Base-by-base conservation (phyloP, 805 yeast genomes). In the Cyberlindnera euphorbiiphila region DNA sequence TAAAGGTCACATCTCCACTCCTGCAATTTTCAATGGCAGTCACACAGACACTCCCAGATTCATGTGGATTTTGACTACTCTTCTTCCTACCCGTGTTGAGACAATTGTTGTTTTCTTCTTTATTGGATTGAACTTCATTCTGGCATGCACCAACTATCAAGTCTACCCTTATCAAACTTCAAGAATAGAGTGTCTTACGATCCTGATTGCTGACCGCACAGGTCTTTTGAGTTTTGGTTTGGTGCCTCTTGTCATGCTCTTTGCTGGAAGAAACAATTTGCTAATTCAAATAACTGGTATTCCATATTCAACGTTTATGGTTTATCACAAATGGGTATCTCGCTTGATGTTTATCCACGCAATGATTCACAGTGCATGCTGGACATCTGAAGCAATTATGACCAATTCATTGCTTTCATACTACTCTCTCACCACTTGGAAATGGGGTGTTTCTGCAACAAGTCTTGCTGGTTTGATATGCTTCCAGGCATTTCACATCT, bases 211-310 rank as follows among this genome's bases (percentile, higher is more conserved):
- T 3, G 36, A 47, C 29, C 45, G 56, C 39, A 46, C 54, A 7
- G 54, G 50, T 27, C 24, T 51, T 0, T 14, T 51, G 4, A 33
- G 53, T 7, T 57, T 64, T 46, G 62, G 61, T 4, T 54, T 59
- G 24, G 36, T 78, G 34, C 91, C 91, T 1, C 49, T 71, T 5
- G 50, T 77, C 27, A 65, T 77, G 21, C 56, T 82, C 22, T 76
- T 84, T 52, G 80, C 85, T 6, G 83, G 86, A 10, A 64, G 93
- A 48, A 85, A 82, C 59, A 85, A 81, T 54, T 63, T 85, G 22
- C 54, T 84, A 42, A 72, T 71, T 39, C 63, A 61, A 50, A 39
- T 78, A 7, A 76, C 89, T 1, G 85, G 85, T 9, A 69, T 85
- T 68, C 65, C 76, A 6, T 78, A 73, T 46, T 62, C 79, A 5